Conservation (phyloP, 805 yeast species). For the Starmerella etchellsii region DNA sequence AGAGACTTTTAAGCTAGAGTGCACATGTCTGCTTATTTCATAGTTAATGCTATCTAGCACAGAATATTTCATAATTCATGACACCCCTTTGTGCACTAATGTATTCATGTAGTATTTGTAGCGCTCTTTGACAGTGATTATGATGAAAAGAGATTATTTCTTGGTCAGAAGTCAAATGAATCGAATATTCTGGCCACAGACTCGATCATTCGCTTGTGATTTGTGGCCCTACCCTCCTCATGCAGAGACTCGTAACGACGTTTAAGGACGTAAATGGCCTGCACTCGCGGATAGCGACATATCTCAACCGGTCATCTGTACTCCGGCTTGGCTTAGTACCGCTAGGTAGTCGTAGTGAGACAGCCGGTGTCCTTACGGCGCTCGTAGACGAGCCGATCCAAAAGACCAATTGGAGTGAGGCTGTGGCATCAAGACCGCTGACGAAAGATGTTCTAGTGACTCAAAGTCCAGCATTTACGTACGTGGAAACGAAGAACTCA, state of each 20-base stretch:
- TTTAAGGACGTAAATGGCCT: constrained; percentile 23
- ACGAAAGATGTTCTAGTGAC: constrained; percentile 26
- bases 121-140: too few species aligned
- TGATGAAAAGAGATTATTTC: too few species aligned
- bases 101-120: too few species aligned
- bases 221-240: too few species aligned
- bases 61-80: too few species aligned
- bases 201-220: too few species aligned
- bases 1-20: not conserved
- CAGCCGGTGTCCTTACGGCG: constrained; percentile 23
- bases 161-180: too few species aligned
- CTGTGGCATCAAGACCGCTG: constrained; percentile 22
- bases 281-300: constrained; percentile 22
- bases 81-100: too few species aligned
- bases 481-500: constrained; percentile 26
- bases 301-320: constrained; percentile 15
- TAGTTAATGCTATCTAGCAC: too few species aligned
- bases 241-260: constrained; percentile 18
- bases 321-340: constrained; percentile 26
- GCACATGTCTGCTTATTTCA: not conserved
- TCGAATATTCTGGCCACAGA: too few species aligned
- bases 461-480: constrained; percentile 23
- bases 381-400: constrained; percentile 28
- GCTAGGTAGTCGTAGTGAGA: constrained; percentile 17
- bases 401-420: constrained; percentile 24